Evolutionary conservation across 768 basidiomycete species (phyloP), one percentile per base, ranked within the genome.

Genomic region (Boletus sp.): DNA sequence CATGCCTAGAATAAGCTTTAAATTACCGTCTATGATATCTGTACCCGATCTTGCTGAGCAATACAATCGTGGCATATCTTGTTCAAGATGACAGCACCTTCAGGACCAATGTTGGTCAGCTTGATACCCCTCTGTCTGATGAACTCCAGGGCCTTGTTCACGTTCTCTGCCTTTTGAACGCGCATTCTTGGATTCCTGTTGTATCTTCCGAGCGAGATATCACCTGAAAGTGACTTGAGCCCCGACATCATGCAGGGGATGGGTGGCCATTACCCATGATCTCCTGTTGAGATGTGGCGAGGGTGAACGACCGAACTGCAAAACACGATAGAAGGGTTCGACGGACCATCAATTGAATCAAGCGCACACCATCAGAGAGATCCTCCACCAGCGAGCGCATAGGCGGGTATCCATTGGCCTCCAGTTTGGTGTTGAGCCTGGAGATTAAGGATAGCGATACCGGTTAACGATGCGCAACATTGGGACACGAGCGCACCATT

Each of bases 11-110:
- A 96, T 98, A 51, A 99, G 87, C 73, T 98, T 99, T 59, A 95
- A 72, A 70, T 96, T 97, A n/a, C 95, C 95, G 70, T 99, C 97
- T 53, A 99, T 94, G 68, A 98, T 97, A 70, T 98, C 96, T 95
- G 55, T n/a, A 47, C 35, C 50, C 50, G 39, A 49, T 47, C 4
- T 38, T 38, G 30, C 33, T 59, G 39, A 54, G 61, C 30, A 50
- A 46, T 17, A 37, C 29, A n/a, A 32, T 19, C 19, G 25, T 40
- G n/a, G 1, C 3, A 49, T 17, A 17, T 35, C 38, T 25, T 40
- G 30, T 43, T 14, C 33, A 5, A 42, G 42, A 48, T 7, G 44
- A 51, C 30, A 69, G 43, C 60, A 86, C 93, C 93, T 82, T 98
- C 96, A 10, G 95, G 92, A 15, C 94, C 96, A 57, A 99, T 98